Percentiles rank a stretch among this genome's conserved stretches.
These are phyloP conservation scores for Phylloporus sp. DNA, from an alignment of 768 basidiomycete genomes.

Conservation along the genomic window DNA sequence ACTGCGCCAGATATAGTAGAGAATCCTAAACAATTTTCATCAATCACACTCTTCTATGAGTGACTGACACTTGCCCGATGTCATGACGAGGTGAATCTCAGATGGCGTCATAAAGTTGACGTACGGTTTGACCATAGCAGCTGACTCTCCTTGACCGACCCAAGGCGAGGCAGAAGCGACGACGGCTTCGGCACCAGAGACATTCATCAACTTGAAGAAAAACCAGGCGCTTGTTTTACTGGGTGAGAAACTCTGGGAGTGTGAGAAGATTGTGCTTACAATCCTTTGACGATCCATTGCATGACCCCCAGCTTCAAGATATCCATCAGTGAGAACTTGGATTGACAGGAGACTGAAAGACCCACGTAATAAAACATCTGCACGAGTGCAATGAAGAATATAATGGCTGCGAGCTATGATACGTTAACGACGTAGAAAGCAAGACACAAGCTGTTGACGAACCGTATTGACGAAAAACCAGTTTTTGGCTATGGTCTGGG, in stretches of 20 bases:
- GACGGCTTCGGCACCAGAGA: conserved; percentile 93
- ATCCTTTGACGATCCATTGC: conserved; percentile 89
- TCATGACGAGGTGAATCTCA: conserved; percentile 86
- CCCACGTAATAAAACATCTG: conserved; percentile 80
- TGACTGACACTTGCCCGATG: conserved; percentile 52
- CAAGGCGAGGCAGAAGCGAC: conserved; percentile 93
- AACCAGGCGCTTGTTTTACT: conserved; percentile 67
- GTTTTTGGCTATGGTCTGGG: conserved; percentile 56
- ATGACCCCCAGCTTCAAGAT: conserved; percentile 64
- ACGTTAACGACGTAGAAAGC: conserved; percentile 14
- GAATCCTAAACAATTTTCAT: conserved; percentile 45
- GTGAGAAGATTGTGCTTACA: conserved; percentile 44
- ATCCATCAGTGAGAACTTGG: background rate
- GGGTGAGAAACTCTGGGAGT: background rate
- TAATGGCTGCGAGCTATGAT: conserved; percentile 64
- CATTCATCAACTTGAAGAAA: conserved; percentile 87
- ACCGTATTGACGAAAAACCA: conserved; percentile 88
- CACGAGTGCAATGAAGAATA: conserved; percentile 92
- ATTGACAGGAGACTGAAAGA: background rate
- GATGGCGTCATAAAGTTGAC: conserved; percentile 82
- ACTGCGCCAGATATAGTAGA: conserved; percentile 93
- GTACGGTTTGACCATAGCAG: conserved; percentile 81
- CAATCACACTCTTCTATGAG: background rate
- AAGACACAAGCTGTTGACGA: conserved; percentile 21
- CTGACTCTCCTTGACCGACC: conserved; percentile 88